Evolutionary conservation across 805 yeast genomes (phyloP), one percentile per base, ranked within the genome.

Genomic region (Lipomyces orientalis): DNA sequence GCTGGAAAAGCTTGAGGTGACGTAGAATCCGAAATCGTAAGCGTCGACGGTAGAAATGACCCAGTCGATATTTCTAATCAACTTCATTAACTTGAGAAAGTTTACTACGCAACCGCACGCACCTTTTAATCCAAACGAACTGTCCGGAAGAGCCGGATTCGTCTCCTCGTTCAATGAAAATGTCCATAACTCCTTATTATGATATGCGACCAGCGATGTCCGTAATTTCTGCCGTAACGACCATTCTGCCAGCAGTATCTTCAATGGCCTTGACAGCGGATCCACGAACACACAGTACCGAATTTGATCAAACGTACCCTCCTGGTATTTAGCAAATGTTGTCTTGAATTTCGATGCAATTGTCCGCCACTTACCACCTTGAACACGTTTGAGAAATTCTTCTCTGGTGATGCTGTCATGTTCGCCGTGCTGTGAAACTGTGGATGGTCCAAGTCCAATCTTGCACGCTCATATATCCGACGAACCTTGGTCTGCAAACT

Each of bases 21-120:
- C 4, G 64, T 58, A 4, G 60, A 39, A 6, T 67, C 68, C 8
- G 68, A 46, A 54, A 67, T 60, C 25, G 67, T 35, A 1, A 70
- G 60, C 4, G 69, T 64, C 8, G 73, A 69, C 5, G 73, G 70
- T 19, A 70, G 58, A 54, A 70, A 70, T 16, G 69, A 58, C 14
- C 73, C 73, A 10, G 71, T 64, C 8, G 73, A 66, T 43, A 69
- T 69, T 58, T 69, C 73, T 70, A 51, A 2, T 19, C n/a, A 6
- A 4, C 5, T 1, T 9, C 31, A 22, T 52, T 19, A 52, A 31
- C 55, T 25, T 12, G n/a, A 6, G 34, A 14, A 10, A 33, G 35
- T 10, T 12, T 33, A 43, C 16, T n/a, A 19, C 12, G 35, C 2
- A 52, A 46, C 9, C 55, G 12, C 22, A 43, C 52, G 35, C 22